Evolutionary conservation across 2,329 filamentous ascomycete species (phyloP).

Genomic region (Aspergillus sojae): DNA sequence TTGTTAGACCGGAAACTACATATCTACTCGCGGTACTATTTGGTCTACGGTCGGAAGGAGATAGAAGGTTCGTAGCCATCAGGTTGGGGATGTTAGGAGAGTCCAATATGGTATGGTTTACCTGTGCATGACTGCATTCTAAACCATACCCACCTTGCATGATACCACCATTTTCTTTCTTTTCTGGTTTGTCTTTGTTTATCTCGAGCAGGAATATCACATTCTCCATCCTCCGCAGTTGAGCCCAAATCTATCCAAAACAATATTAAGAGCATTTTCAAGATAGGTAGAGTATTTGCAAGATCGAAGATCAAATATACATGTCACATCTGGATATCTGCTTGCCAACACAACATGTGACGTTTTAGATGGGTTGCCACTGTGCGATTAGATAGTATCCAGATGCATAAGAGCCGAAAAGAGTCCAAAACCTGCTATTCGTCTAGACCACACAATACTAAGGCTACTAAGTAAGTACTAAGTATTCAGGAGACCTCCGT

Average conservation of each 20-base stretch:
- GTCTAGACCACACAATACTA: too few relatives aligned
- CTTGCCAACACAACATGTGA: neutral
- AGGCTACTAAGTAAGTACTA: too few relatives aligned
- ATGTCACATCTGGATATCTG: neutral
- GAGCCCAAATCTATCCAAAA: neutral
- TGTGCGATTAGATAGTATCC: too few relatives aligned
- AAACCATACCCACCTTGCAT: neutral
- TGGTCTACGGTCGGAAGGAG: slow-evolving; percentile 34
- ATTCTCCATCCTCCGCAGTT: neutral
- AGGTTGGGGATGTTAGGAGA: neutral
- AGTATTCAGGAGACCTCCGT: too few relatives aligned
- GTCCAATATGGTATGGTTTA: neutral
- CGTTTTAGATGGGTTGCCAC: neutral
- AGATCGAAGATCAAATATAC: neutral
- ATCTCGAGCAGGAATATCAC: neutral
- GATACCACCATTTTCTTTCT: neutral
- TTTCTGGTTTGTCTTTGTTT: neutral
- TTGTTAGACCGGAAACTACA: slow-evolving; percentile 40
- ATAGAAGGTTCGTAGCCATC: slow-evolving; percentile 31
- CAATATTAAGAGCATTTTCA: neutral
- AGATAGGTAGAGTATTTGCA: neutral
- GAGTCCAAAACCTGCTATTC: too few relatives aligned
- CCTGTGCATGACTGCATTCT: neutral
- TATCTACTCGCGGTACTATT: slow-evolving; percentile 37
- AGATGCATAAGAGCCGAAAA: too few relatives aligned